A percentile compares a stretch with the other conserved stretches of the same genome.
phyloP scores from a whole-genome alignment of 805 yeast species.

The Starmerella bombi region DNA sequence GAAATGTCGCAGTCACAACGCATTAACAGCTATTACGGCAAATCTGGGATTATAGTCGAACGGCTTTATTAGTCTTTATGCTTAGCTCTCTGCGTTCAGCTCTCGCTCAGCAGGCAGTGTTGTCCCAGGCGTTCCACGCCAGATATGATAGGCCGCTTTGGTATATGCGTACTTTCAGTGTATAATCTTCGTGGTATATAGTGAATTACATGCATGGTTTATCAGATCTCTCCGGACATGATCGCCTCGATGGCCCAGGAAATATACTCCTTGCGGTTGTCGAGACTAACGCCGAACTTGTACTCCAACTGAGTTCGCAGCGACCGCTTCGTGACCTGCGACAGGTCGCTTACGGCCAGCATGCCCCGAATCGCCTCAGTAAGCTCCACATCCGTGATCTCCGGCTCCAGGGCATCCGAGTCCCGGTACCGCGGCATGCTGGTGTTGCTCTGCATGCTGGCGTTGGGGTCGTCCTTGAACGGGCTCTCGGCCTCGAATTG shows the following conservation, averaged over 20 bases:
- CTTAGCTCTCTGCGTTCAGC: background rate
- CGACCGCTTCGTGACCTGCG: conserved; percentile 30
- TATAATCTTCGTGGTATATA: too few relatives aligned
- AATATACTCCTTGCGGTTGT: conserved; percentile 28
- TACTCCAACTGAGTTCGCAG: conserved; percentile 28
- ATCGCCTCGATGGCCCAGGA: conserved; percentile 31
- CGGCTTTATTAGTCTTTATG: too few relatives aligned
- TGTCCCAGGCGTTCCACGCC: too few relatives aligned
- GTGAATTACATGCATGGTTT: too few relatives aligned
- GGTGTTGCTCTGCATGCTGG: background rate
- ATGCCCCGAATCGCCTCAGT: conserved; percentile 29
- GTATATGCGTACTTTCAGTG: too few relatives aligned
- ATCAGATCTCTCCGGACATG: too few relatives aligned
- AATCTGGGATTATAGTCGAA: too few relatives aligned
- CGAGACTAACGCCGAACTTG: conserved; percentile 27
- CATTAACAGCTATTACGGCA: too few relatives aligned
- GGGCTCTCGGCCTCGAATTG: conserved; percentile 4
- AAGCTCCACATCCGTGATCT: conserved; percentile 29
- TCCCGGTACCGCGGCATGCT: background rate
- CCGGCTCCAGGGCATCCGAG: background rate
- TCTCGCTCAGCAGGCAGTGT: background rate
- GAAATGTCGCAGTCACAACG: too few relatives aligned
- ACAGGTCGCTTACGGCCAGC: conserved; percentile 29
- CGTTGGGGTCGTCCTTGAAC: conserved; percentile 4
- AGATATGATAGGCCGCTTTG: too few relatives aligned